phyloP scores from a whole-genome alignment of 257 asterid species.

The Solanum clarkiae region DNA sequence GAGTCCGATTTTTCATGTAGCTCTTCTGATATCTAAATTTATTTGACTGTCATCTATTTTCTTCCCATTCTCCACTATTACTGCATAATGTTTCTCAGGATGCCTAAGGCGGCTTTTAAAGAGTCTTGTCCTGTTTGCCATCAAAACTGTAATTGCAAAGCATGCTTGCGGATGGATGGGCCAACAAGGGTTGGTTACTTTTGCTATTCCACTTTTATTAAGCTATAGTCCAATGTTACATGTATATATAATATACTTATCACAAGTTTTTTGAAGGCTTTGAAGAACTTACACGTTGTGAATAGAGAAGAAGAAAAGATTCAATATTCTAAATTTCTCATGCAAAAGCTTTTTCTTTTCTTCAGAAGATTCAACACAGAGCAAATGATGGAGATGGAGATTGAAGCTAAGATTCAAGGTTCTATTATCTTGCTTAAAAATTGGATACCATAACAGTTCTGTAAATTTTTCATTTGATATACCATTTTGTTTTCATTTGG shows the following conservation, averaged over 20 bases:
- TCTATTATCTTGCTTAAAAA: not conserved
- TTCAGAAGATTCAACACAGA: slow-evolving; percentile 39
- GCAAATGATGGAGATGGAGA: slow-evolving; percentile 52
- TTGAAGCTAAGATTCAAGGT: slow-evolving; percentile 70
- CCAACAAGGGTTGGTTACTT: slow-evolving; percentile 35
- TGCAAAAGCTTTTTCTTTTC: slow-evolving; percentile 57
- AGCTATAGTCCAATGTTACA: not conserved
- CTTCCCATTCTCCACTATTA: too few species aligned
- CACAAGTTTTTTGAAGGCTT: not conserved
- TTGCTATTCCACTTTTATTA: not conserved
- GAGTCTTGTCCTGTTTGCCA: slow-evolving; percentile 73
- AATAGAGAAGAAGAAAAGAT: slow-evolving; percentile 23
- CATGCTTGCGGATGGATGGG: slow-evolving; percentile 61
- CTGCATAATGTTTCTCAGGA: too few species aligned
- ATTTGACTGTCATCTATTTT: too few species aligned
- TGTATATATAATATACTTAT: not conserved
- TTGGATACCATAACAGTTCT: not conserved
- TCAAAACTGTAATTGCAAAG: slow-evolving; percentile 79
- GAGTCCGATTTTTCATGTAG: too few species aligned
- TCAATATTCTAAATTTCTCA: slow-evolving; percentile 39
- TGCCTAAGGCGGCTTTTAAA: slow-evolving; percentile 47
- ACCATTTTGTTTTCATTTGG: not conserved
- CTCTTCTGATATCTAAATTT: too few species aligned
- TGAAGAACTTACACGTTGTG: slow-evolving; percentile 18
- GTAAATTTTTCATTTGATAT: not conserved